phyloP scores from a whole-genome alignment of 2,329 filamentous ascomycete species.

The Pseudocercospora macadamiae region DNA sequence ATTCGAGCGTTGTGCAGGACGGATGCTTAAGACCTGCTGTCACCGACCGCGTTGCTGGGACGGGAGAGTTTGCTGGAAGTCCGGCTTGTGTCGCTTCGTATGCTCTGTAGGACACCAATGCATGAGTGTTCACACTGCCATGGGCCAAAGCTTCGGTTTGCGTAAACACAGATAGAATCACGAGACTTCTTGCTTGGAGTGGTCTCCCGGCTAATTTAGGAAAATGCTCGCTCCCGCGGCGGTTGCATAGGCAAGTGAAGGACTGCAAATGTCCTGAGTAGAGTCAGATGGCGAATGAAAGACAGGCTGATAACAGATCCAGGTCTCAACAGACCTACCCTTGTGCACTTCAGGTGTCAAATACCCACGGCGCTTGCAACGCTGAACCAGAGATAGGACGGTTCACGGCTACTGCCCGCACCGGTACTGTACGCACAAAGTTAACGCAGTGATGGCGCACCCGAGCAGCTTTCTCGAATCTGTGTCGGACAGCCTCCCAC shows the following conservation, averaged over 20 bases:
- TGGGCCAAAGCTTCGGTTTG: too few species aligned
- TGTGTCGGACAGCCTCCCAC: not conserved
- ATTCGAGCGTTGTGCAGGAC: slow-evolving; percentile 31
- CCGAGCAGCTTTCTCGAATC: not conserved
- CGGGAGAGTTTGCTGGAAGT: slow-evolving; percentile 18
- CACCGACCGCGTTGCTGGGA: slow-evolving; percentile 23
- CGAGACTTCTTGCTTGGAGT: not conserved
- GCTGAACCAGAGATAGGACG: slow-evolving; percentile 4
- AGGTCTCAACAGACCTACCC: slow-evolving; percentile 2
- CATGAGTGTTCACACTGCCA: too few species aligned
- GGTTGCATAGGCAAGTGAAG: not conserved
- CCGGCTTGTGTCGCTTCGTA: slow-evolving; percentile 16
- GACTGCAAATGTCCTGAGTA: not conserved
- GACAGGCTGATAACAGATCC: not conserved
- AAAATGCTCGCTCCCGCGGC: not conserved
- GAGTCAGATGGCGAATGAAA: not conserved
- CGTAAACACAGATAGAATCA: too few species aligned
- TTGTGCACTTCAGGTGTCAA: slow-evolving; percentile 7
- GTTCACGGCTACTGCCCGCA: slow-evolving; percentile 1
- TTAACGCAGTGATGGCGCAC: slow-evolving; percentile 13
- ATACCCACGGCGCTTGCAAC: slow-evolving; percentile 3
- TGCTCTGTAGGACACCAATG: slow-evolving; percentile 13
- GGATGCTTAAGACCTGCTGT: slow-evolving; percentile 14
- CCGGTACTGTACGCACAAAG: slow-evolving; percentile 7
- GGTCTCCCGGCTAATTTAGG: not conserved